Evolutionary conservation across 345 rosid genomes (phyloP).

Genomic region (Bruguiera gymnorhiza): DNA sequence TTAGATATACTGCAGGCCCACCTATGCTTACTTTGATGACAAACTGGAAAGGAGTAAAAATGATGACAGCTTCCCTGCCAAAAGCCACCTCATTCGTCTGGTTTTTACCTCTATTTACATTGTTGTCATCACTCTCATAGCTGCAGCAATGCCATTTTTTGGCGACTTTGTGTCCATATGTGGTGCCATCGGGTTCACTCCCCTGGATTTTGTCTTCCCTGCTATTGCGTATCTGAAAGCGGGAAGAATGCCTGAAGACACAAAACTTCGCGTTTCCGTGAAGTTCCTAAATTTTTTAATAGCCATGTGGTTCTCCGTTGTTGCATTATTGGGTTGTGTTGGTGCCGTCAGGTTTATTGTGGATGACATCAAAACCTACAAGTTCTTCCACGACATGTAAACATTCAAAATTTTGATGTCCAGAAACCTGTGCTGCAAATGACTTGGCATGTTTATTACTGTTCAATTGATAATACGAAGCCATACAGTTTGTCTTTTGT

Average conservation of each 20-base stretch:
- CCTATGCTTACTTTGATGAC: conserved; percentile 45
- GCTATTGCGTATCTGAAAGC: conserved; percentile 45
- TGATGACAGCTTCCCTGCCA: neutral
- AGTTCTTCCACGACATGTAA: conserved; percentile 48
- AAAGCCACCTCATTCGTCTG: conserved; percentile 28
- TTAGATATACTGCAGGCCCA: conserved; percentile 60
- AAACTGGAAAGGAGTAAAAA: conserved; percentile 8
- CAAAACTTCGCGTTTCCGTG: conserved; percentile 14
- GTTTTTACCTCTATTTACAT: conserved; percentile 39
- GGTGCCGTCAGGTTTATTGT: conserved; percentile 48
- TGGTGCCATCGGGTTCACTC: conserved; percentile 56
- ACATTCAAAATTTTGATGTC: neutral
- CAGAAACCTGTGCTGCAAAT: no score
- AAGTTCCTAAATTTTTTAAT: conserved; percentile 34
- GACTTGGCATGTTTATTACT: no score
- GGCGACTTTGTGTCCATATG: conserved; percentile 55
- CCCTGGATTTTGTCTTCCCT: conserved; percentile 57
- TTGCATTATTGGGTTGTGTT: conserved; percentile 45
- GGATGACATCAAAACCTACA: conserved; percentile 39
- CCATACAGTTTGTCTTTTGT: no score
- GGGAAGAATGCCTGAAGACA: conserved; percentile 37
- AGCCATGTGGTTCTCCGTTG: conserved; percentile 46
- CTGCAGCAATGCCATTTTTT: conserved; percentile 49
- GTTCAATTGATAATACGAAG: no score
- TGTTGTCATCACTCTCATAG: conserved; percentile 28